A percentile compares a stretch with the other conserved stretches of the same genome.
Conservation (phyloP, 2,329 filamentous ascomycete genomes). For the Apiospora saccharicola region DNA sequence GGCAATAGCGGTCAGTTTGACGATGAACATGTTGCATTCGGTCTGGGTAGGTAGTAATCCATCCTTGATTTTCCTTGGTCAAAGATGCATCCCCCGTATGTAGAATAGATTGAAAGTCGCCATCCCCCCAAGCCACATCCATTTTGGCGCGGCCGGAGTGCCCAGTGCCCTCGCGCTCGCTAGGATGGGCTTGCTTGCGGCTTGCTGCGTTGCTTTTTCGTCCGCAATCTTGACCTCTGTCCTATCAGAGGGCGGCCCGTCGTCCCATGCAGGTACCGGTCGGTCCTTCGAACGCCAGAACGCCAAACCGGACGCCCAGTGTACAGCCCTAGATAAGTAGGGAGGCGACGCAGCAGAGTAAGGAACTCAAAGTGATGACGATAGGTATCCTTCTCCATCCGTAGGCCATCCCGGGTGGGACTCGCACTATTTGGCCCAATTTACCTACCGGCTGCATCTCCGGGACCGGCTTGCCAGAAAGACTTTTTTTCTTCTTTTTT, state of each 20-base stretch:
- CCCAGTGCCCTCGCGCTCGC: neutral
- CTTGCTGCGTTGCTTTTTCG: conserved; percentile 10
- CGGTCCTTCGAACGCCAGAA: neutral
- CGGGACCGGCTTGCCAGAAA: neutral
- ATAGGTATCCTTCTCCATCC: conserved; percentile 19
- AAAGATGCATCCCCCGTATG: neutral
- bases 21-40: conserved; percentile 18
- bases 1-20: conserved; percentile 17
- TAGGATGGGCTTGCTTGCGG: conserved; percentile 6
- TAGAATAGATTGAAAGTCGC: conserved; percentile 3
- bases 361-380: conserved; percentile 4
- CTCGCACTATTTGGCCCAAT: conserved; percentile 6
- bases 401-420: neutral
- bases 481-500: neutral
- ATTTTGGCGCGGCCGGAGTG: neutral
- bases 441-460: conserved; percentile 19
- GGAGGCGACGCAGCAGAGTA: neutral
- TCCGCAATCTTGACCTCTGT: neutral
- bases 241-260: conserved; percentile 9
- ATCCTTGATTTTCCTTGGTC: neutral
- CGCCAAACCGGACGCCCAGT: neutral
- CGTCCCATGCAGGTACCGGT: conserved; percentile 16
- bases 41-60: neutral
- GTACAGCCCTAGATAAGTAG: conserved; percentile 10
- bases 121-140: conserved; percentile 12